These are phyloP conservation scores for Cutaneotrichosporon cyanovorans DNA, from an alignment of 1,284 basidiomycete genomes.

Conservation along the genomic window DNA sequence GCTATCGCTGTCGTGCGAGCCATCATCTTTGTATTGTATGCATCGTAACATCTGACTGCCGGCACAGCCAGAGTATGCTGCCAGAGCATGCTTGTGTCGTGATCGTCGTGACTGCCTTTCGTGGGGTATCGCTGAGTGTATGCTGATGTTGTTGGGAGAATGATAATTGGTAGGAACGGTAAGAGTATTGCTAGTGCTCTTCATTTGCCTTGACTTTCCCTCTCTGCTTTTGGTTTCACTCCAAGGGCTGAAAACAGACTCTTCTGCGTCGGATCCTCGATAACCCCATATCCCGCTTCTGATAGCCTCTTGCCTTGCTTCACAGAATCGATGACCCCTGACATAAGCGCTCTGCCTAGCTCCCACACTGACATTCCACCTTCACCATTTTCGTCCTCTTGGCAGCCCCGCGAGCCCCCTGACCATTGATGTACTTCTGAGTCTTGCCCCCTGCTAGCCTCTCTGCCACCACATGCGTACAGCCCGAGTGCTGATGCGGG, in stretches of 20 bases:
- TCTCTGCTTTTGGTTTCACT: constrained; percentile 22
- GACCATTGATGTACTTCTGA: constrained; percentile 43
- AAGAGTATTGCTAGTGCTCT: too few relatives aligned
- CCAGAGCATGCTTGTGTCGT: too few relatives aligned
- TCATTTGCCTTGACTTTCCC: too few relatives aligned
- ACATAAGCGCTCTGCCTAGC: not conserved
- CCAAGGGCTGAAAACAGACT: constrained; percentile 33
- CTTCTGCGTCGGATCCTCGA: constrained; percentile 40
- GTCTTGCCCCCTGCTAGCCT: constrained; percentile 41
- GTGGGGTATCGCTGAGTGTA: too few relatives aligned
- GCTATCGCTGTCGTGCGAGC: not conserved
- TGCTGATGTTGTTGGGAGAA: not conserved
- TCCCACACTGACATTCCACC: constrained; percentile 37
- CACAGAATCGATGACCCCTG: constrained; percentile 42
- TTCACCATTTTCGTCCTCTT: constrained; percentile 36
- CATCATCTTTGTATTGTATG: constrained; percentile 18
- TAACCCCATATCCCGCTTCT: constrained; percentile 40
- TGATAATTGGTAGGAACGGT: too few relatives aligned
- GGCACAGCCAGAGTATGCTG: not conserved
- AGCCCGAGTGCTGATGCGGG: constrained; percentile 29
- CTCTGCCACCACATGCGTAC: constrained; percentile 43
- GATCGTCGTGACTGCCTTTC: too few relatives aligned
- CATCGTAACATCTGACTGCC: constrained; percentile 1
- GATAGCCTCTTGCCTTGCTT: constrained; percentile 30
- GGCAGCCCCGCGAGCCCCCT: constrained; percentile 28